Conservation (phyloP, 805 yeast genomes). For the Saccharomycopsis sp. region DNA sequence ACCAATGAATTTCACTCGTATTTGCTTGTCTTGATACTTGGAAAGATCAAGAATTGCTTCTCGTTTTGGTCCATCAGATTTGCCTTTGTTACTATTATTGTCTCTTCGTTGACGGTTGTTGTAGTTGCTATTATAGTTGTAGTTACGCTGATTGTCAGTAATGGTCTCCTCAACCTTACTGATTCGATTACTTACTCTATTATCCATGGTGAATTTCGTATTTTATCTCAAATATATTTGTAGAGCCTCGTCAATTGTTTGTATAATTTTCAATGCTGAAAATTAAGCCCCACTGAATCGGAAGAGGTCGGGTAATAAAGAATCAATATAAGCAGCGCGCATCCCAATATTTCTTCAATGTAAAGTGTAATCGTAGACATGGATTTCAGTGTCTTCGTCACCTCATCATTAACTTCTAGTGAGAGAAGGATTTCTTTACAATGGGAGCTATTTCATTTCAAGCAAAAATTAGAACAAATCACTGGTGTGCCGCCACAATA, state of each 20-base stretch:
- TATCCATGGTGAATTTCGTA: too few species aligned
- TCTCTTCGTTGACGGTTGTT: slow-evolving; percentile 17
- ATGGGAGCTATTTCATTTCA: slow-evolving; percentile 53
- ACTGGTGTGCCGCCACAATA: slow-evolving; percentile 64
- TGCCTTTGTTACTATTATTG: slow-evolving; percentile 27
- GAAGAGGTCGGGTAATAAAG: too few species aligned
- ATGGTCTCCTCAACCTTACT: neutral
- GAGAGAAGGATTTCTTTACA: slow-evolving; percentile 57
- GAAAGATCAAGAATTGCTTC: slow-evolving; percentile 82
- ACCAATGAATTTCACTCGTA: slow-evolving; percentile 75
- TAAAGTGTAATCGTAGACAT: slow-evolving; percentile 9
- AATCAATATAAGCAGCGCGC: neutral
- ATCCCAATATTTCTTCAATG: neutral
- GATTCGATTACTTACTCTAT: neutral
- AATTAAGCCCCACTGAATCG: too few species aligned
- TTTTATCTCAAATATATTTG: too few species aligned
- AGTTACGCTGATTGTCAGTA: neutral
- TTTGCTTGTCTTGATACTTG: slow-evolving; percentile 63
- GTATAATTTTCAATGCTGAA: neutral
- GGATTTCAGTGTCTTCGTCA: slow-evolving; percentile 49
- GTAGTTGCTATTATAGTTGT: slow-evolving; percentile 3
- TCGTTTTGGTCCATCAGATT: slow-evolving; percentile 73
- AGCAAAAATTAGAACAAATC: slow-evolving; percentile 51
- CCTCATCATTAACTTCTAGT: slow-evolving; percentile 61
- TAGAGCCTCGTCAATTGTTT: neutral